Base-by-base conservation (phyloP, 2,329 filamentous ascomycete genomes). In the Colletotrichum somersetense region DNA sequence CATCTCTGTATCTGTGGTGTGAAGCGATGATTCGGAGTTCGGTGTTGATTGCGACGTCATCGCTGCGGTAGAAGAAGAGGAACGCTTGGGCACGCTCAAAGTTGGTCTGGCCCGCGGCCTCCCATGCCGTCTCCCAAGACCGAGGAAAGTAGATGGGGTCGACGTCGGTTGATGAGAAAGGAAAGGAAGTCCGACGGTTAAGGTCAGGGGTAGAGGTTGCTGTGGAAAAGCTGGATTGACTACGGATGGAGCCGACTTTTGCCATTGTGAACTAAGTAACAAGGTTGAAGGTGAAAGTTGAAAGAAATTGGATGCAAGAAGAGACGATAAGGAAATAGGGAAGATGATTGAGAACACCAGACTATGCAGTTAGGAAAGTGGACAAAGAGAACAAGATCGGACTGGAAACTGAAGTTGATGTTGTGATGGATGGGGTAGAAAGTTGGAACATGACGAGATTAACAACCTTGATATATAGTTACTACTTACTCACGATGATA, bases 21-120 rank as follows among this genome's bases (percentile, higher is more conserved):
- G 74, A 72, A 20, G 79, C 77, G n/a, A 81, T 79, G 35, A 66
- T 68, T n/a, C 78, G 77, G 56, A 81, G 66, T 58, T 76, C 75
- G 11, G 65, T 63, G 46, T 72, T 75, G 33, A 76, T 55, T 42
- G 71, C 62, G 18, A 74, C 75, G 61, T 80, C 76, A 23, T 75
- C 74, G 16, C 74, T 75, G 70, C 79, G 78, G 62, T 75, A 75
- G 65, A 75, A 76, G 40, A 80, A 77, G 5, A 81, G 75, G 46
- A 80, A 81, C 53, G 79, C 78, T 63, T 78, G 76, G 10, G 79
- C 76, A 33, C 79, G 75, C 50, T 81, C 78, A 26, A 80, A 73
- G 50, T 77, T 79, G 35, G 76, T 52, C 26, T 62, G 57, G 18
- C 65, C 65, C 7, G 65, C 65, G 10, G 65, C 65, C 6, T 67